Percentiles rank a stretch among this genome's conserved stretches.
Conservation (phyloP, 805 yeast species). For the Hanseniaspora lindneri region DNA sequence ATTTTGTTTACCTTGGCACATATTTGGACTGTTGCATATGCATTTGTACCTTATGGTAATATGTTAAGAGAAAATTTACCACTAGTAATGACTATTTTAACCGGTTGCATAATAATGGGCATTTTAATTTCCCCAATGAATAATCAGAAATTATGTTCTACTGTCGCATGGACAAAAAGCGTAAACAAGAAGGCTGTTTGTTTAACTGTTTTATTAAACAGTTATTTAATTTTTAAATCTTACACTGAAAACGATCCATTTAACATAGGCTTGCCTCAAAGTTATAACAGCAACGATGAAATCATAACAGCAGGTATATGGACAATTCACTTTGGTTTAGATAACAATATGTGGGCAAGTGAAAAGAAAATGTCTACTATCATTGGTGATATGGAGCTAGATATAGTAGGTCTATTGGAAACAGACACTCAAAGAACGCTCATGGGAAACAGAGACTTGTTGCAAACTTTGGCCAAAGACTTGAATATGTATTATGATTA, state of each 20-base stretch:
- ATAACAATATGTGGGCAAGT: slow-evolving; percentile 95
- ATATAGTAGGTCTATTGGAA: slow-evolving; percentile 81
- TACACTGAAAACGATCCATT: slow-evolving; percentile 24
- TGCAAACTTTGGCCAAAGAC: slow-evolving; percentile 83
- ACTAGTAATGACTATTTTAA: slow-evolving; percentile 49
- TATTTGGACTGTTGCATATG: slow-evolving; percentile 96
- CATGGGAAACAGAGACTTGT: slow-evolving; percentile 90
- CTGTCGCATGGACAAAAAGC: not conserved
- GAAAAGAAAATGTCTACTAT: slow-evolving; percentile 81
- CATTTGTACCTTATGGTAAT: slow-evolving; percentile 93
- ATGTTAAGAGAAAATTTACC: slow-evolving; percentile 80
- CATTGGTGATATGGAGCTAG: slow-evolving; percentile 75
- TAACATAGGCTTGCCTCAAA: slow-evolving; percentile 40
- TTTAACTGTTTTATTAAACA: slow-evolving; percentile 17
- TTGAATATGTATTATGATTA: slow-evolving; percentile 89
- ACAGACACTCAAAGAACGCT: slow-evolving; percentile 87
- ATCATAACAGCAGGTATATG: slow-evolving; percentile 90
- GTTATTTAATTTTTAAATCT: slow-evolving; percentile 20
- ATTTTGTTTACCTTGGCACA: slow-evolving; percentile 59
- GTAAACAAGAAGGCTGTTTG: slow-evolving; percentile 1
- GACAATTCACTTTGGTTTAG: slow-evolving; percentile 96
- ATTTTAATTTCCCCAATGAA: slow-evolving; percentile 24
- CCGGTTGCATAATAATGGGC: slow-evolving; percentile 43
- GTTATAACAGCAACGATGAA: slow-evolving; percentile 55
- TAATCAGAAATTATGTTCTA: not conserved